These are phyloP conservation scores for Manihot esculenta DNA, from an alignment of 441 rosid species.

Conservation along the genomic window DNA sequence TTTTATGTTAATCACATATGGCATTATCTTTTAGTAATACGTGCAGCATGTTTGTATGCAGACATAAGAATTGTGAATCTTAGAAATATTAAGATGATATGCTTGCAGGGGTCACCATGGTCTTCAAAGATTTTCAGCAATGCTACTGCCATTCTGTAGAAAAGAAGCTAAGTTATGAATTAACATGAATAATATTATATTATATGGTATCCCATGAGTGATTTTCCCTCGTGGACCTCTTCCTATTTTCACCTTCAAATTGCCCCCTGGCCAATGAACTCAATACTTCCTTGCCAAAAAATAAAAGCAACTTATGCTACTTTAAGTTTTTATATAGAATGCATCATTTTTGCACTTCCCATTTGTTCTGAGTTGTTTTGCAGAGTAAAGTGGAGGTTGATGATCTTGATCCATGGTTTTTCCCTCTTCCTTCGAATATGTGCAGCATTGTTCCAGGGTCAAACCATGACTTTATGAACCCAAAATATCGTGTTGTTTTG, in stretches of 20 bases:
- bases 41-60: no score
- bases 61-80: background rate
- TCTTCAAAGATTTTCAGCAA: constrained; percentile 1
- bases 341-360: constrained; percentile 11
- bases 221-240: background rate
- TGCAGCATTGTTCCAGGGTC: constrained; percentile 74
- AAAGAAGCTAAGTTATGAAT: background rate
- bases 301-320: background rate
- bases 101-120: background rate
- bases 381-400: constrained; percentile 49
- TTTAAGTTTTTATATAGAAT: background rate
- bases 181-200: background rate
- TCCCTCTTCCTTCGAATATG: constrained; percentile 65
- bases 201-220: background rate
- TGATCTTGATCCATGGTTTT: constrained; percentile 78
- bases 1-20: background rate
- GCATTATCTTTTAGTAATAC: background rate
- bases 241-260: background rate
- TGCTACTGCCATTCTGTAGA: constrained; percentile 4
- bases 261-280: background rate
- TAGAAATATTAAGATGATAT: background rate
- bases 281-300: background rate
- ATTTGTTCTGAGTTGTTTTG: constrained; percentile 25
- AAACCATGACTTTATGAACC: constrained; percentile 68
- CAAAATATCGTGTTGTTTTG: constrained; percentile 66